phyloP scores from a whole-genome alignment of 352 stramenopile species.

The Phytophthora pistaciae region DNA sequence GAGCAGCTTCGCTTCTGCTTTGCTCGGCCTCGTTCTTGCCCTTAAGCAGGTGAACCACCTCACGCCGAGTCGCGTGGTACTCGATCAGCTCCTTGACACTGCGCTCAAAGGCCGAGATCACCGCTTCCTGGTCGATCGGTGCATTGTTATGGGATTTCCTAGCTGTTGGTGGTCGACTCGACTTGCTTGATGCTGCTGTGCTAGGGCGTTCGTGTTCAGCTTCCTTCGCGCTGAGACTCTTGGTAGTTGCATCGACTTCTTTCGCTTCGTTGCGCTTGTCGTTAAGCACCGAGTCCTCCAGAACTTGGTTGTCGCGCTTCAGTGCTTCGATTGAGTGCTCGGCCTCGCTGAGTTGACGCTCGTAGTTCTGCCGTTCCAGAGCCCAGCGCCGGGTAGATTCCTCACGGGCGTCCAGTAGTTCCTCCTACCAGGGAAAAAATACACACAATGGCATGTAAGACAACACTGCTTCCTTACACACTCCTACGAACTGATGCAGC shows the following conservation, averaged over 20 bases:
- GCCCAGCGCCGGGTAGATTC: conserved; percentile 73
- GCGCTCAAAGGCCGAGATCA: conserved; percentile 53
- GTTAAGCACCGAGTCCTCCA: conserved; percentile 68
- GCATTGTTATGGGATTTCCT: conserved; percentile 8
- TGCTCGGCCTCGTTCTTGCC: conserved; percentile 73
- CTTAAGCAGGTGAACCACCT: conserved; percentile 72
- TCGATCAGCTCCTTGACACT: conserved; percentile 64
- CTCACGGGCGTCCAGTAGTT: conserved; percentile 66
- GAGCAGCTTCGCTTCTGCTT: conserved; percentile 60
- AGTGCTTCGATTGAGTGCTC: conserved; percentile 70
- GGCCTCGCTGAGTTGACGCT: conserved; percentile 65
- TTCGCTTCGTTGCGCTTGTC: conserved; percentile 37
- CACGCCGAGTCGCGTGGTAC: conserved; percentile 59
- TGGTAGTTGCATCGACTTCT: neutral
- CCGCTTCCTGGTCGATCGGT: conserved; percentile 21
- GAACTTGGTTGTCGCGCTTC: conserved; percentile 60
- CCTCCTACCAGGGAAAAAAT: conserved; percentile 42
- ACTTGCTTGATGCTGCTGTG: conserved; percentile 17
- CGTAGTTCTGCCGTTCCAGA: conserved; percentile 76
- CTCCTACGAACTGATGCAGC: neutral
- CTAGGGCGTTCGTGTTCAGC: conserved; percentile 6
- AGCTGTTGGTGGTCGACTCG: conserved; percentile 12
- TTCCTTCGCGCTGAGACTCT: conserved; percentile 13
- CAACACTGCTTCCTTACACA: neutral
- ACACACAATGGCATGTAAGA: conserved; percentile 4